Evolutionary conservation across 768 basidiomycete genomes (phyloP), one percentile per base, ranked within the genome.

Genomic region (Kwoniella pini): DNA sequence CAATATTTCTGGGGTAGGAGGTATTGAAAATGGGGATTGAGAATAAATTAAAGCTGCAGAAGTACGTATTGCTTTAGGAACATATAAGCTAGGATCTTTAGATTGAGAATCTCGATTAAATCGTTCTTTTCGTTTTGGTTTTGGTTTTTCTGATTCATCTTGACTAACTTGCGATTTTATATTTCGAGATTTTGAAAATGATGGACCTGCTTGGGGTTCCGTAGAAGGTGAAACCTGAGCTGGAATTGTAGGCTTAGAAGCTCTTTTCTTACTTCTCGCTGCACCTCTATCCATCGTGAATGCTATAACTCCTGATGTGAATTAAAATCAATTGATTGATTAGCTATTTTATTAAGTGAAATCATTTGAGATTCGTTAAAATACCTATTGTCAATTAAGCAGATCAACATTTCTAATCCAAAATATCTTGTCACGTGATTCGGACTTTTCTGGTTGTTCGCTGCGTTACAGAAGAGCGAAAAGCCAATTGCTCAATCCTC

Each of bases 231-330:
- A 21, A 15, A 27, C 3, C 55, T 39, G 30, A 28, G 39, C 44
- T 44, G 24, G 49, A 11, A 15, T 1, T 45, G 13, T 10, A 33
- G 58, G 19, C 28, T 46, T 40, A 4, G 24, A 15, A 4, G 67
- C 60, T 24, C 65, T 19, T 46, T 71, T 74, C 9, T 65, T 52
- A 39, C 64, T 67, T 46, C 72, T 58, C n/a, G 72, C 72, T 51
- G 72, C 72, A 13, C 72, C 72, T 60, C 65, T 65, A 64, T 74
- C 72, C 72, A 74, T 74, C 5, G 19, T 42, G 19, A 13, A 6
- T 42, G 40, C 11, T 13, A 42, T 15, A 42, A 17, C 19, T 19
- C 5, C 40, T 9, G 40, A 42, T 13, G 40, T 19, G 5, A 42
- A 42, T 19, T 9, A 10, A 19, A 10, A 42, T 42, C 5, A 42